A percentile compares a stretch with the other conserved stretches of the same genome.
phyloP scores from a whole-genome alignment of 805 yeast genomes.

The Ogataea trehaloabstinens region DNA sequence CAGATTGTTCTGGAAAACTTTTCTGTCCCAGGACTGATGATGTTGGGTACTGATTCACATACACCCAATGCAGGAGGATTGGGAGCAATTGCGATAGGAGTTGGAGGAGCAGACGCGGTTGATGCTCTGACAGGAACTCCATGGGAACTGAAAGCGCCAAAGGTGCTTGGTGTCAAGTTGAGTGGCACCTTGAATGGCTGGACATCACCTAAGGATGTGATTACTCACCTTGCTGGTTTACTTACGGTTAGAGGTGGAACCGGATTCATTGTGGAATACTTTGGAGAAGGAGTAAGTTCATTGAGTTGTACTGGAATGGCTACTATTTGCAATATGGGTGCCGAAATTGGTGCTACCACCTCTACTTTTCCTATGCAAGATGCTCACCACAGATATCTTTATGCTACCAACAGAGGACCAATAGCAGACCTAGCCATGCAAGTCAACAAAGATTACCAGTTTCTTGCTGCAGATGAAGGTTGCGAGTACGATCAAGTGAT shows the following conservation, averaged over 20 bases:
- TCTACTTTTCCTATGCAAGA: conserved; percentile 96
- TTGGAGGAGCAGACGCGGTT: conserved; percentile 99
- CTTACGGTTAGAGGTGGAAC: conserved; percentile 98
- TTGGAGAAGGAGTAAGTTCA: conserved; percentile 90
- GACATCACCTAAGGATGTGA: conserved; percentile 97
- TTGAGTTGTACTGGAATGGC: conserved; percentile 99
- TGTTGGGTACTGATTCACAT: conserved; percentile 96
- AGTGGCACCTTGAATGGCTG: conserved; percentile 92
- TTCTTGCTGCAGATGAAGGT: conserved; percentile 85
- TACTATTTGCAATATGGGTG: conserved; percentile 99
- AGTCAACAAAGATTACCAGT: conserved; percentile 58
- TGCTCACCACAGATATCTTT: conserved; percentile 81
- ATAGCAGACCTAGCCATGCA: conserved; percentile 78
- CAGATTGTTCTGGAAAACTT: conserved; percentile 95
- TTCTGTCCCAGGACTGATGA: conserved; percentile 95
- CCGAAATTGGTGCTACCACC: conserved; percentile 98
- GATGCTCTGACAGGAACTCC: conserved; percentile 93
- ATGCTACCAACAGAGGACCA: conserved; percentile 81
- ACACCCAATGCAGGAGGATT: conserved; percentile 99
- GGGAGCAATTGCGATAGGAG: conserved; percentile 97
- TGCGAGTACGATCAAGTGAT: conserved; percentile 91
- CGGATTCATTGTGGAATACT: conserved; percentile 93
- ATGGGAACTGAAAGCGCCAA: conserved; percentile 98
- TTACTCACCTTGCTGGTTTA: conserved; percentile 88
- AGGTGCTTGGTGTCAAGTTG: conserved; percentile 89